A percentile compares a stretch with the other conserved stretches of the same genome.
phyloP scores from a whole-genome alignment of 768 basidiomycete species.

The Russula sp. region DNA sequence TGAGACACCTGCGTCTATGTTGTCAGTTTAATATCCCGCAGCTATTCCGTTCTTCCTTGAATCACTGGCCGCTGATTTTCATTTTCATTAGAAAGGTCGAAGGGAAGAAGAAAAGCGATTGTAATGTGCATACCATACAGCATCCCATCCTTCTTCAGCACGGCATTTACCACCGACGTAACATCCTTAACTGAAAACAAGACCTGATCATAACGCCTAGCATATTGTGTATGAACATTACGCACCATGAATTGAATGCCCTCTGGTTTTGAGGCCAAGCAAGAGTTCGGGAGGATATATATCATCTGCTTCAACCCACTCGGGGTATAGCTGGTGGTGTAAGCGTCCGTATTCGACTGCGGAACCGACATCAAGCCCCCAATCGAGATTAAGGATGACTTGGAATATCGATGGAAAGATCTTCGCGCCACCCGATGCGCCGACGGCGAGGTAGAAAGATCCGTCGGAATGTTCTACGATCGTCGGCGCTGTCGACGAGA shows the following conservation, averaged over 20 bases:
- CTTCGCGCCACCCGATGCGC: slow-evolving; percentile 84
- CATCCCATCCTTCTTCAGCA: slow-evolving; percentile 49
- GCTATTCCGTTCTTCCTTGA: slow-evolving; percentile 92
- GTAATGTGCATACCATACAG: slow-evolving; percentile 57
- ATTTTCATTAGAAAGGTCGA: slow-evolving; percentile 8
- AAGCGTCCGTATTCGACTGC: slow-evolving; percentile 84
- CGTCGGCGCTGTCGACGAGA: slow-evolving; percentile 80
- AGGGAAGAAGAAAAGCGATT: not conserved
- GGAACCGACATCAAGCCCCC: slow-evolving; percentile 73
- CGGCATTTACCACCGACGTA: slow-evolving; percentile 72
- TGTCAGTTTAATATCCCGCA: slow-evolving; percentile 61
- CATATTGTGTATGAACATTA: slow-evolving; percentile 39
- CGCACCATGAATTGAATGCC: slow-evolving; percentile 71
- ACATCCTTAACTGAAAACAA: slow-evolving; percentile 53
- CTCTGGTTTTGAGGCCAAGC: slow-evolving; percentile 52
- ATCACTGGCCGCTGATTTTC: slow-evolving; percentile 71
- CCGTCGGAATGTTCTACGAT: slow-evolving; percentile 79
- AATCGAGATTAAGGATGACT: slow-evolving; percentile 71
- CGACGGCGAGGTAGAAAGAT: slow-evolving; percentile 67
- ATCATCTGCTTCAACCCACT: slow-evolving; percentile 56
- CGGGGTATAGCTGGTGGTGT: slow-evolving; percentile 84
- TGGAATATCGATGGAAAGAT: slow-evolving; percentile 84
- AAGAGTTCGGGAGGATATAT: slow-evolving; percentile 57
- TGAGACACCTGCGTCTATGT: not conserved
- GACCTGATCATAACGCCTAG: not conserved